Evolutionary conservation across 768 basidiomycete genomes (phyloP).

Genomic region (Rossbeevera mucosa): DNA sequence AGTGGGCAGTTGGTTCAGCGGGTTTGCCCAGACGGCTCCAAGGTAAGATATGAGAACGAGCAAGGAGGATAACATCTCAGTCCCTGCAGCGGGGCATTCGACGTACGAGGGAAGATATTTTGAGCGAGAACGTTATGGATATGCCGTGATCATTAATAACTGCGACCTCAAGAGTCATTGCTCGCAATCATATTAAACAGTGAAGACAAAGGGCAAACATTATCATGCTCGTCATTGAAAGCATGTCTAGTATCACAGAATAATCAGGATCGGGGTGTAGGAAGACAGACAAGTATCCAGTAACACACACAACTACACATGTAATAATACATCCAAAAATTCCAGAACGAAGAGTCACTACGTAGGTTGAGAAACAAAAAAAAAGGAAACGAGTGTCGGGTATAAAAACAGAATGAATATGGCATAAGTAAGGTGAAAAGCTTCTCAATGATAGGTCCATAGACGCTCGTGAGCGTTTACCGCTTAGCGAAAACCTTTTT

Average conservation of each 20-base stretch:
- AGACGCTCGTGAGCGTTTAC: constrained; percentile 35
- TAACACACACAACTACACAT: constrained; percentile 36
- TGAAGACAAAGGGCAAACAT: background rate
- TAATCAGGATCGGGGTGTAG: constrained; percentile 15
- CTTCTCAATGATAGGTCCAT: constrained; percentile 16
- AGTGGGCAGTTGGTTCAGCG: constrained; percentile 2
- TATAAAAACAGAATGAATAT: constrained; percentile 33
- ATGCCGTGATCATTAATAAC: background rate
- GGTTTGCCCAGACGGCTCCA: constrained; percentile 5
- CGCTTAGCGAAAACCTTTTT: constrained; percentile 94
- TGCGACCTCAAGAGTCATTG: background rate
- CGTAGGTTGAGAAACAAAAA: constrained; percentile 7
- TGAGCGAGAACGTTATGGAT: background rate
- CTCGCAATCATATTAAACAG: background rate
- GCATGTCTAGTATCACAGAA: constrained; percentile 7
- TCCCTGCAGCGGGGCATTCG: constrained; percentile 19
- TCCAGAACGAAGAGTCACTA: constrained; percentile 29
- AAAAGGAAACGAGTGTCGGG: constrained; percentile 22
- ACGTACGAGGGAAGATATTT: background rate
- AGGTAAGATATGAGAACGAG: constrained; percentile 12
- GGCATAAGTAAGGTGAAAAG: constrained; percentile 30
- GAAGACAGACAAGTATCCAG: constrained; percentile 34
- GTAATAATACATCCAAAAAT: constrained; percentile 35
- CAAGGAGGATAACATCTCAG: constrained; percentile 16
- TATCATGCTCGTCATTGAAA: background rate